phyloP scores from a whole-genome alignment of 106 monocot genomes.

The Iris macrosiphon region DNA sequence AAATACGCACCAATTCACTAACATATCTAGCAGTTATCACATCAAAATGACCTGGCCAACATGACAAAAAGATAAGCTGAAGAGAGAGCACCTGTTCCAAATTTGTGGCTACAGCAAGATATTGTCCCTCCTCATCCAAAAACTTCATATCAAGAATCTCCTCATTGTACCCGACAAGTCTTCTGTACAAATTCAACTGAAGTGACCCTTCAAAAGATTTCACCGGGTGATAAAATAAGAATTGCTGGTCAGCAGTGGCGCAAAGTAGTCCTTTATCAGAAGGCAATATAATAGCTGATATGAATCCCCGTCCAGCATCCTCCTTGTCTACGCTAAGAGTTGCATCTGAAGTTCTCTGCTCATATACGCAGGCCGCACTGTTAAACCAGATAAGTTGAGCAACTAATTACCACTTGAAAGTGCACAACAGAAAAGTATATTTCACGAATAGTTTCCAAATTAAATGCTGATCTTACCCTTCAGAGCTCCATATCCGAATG shows the following conservation, averaged over 20 bases:
- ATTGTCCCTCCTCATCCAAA: constrained; percentile 79
- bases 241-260: constrained; percentile 86
- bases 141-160: constrained; percentile 94
- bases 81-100: constrained; percentile 67
- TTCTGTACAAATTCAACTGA: constrained; percentile 51
- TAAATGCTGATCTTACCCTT: constrained; percentile 18
- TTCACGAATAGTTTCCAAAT: not conserved
- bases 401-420: not conserved
- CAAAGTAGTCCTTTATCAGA: constrained; percentile 65
- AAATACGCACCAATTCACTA: too few relatives aligned
- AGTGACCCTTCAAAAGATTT: constrained; percentile 40
- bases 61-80: not conserved
- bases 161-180: constrained; percentile 87
- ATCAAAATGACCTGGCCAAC: not conserved
- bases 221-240: constrained; percentile 61
- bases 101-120: constrained; percentile 92
- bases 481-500: constrained; percentile 78
- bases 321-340: constrained; percentile 43
- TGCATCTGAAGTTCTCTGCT: constrained; percentile 75
- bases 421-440: not conserved
- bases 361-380: constrained; percentile 64
- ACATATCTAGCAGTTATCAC: too few relatives aligned
- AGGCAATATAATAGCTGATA: constrained; percentile 59
- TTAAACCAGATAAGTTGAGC: not conserved
- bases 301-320: constrained; percentile 66